Base-by-base conservation (phyloP, 345 rosid genomes). In the Gossypium stocksii region DNA sequence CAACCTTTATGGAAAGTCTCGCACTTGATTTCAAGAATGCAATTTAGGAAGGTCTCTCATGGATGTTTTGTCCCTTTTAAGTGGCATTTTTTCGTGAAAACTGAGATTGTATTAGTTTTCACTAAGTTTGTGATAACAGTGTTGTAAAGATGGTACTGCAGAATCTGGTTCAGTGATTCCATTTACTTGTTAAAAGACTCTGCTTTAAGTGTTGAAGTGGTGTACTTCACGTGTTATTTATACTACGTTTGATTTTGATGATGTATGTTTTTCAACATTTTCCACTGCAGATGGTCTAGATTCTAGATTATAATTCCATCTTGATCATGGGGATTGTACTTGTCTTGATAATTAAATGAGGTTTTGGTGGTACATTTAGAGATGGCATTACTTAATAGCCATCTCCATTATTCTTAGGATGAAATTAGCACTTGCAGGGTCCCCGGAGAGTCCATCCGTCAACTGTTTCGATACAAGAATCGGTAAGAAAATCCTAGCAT, bases 1-100 rank as follows among this genome's bases (percentile, higher is more conserved):
- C 69, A n/a, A 90, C 81, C 92, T 96, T 74, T 96, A 96, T 63
- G 99, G 99, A 69, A 89, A 87, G 77, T 64, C 86, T 64, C 84
- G 75, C 49, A 45, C 84, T 70, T 86, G 80, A 84, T 25, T 59
- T 25, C n/a, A 51, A 25, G 49, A 43, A 54, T 34, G 66, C 49
- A 41, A 52, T 66, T 13, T 20, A 41, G 48, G 27, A 62, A 20
- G 43, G 62, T 11, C 54, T 45, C 20, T 56, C 48, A 2, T n/a
- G 45, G 54, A 16, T 25, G 65, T 38, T 41, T 52, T 29, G 65
- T 25, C 72, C 66, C 49, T 70, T 54, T 25, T 58, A 34, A 13
- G 46, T 2, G 41, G 73, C 2, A 13, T 29, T 68, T 60, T 41
- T n/a, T 38, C 43, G 15, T 38, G 27, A 65, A 53, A 54, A 19